Evolutionary conservation across 2,329 filamentous ascomycete genomes (phyloP).

Genomic region (Claviceps sp.): DNA sequence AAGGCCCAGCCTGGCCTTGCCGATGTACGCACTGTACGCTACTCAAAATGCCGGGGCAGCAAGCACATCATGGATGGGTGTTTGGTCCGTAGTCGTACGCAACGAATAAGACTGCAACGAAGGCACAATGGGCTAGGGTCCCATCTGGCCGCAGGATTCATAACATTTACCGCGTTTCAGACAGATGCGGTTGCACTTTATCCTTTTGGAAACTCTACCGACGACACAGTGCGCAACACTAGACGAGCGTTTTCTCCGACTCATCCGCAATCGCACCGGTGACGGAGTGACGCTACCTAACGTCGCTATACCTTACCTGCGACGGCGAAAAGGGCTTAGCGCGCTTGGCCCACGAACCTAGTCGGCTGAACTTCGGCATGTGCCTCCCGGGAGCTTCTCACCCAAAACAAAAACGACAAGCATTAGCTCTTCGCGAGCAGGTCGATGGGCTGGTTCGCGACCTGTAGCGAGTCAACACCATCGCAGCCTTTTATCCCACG

Average conservation of each 20-base stretch:
- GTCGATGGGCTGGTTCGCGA: constrained; percentile 12
- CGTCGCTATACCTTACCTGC: neutral
- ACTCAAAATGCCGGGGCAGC: neutral
- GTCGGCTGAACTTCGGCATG: constrained; percentile 15
- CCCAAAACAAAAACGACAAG: constrained; percentile 14
- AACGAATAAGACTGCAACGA: neutral
- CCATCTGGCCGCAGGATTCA: neutral
- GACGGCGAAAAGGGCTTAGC: neutral
- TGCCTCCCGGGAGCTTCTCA: constrained; percentile 8
- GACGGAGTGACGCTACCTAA: neutral
- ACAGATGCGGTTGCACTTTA: neutral
- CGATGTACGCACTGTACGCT: neutral
- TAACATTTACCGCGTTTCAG: neutral
- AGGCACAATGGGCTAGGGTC: neutral
- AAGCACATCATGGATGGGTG: neutral
- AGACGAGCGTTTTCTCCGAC: neutral
- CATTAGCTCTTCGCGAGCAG: constrained; percentile 1
- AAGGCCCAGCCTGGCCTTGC: neutral
- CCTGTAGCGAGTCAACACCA: constrained; percentile 20
- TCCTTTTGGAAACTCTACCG: neutral
- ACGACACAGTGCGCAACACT: neutral
- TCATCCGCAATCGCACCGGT: neutral
- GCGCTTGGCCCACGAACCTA: too few species aligned
- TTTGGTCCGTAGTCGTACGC: neutral
- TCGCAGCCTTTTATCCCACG: constrained; percentile 9